These are phyloP conservation scores for Ganoderma lingzhi DNA, from an alignment of 1,284 basidiomycete genomes.

Conservation along the genomic window DNA sequence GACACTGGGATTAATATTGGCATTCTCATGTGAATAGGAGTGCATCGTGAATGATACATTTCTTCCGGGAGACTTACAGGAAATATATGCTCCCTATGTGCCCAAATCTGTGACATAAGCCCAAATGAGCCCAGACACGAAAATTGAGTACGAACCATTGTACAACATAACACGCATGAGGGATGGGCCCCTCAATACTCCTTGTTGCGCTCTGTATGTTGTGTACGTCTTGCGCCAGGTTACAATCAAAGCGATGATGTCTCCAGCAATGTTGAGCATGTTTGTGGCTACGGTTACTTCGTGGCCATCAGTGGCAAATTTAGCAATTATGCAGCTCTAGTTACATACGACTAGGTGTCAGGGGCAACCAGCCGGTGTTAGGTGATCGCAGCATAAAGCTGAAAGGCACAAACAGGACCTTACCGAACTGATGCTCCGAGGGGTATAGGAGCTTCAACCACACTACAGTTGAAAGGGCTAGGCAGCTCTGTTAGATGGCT, in stretches of 20 bases:
- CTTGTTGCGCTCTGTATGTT: background rate
- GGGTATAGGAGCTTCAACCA: too few species aligned
- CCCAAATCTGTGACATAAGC: background rate
- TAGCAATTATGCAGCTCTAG: background rate
- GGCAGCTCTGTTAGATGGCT: background rate
- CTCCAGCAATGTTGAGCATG: background rate
- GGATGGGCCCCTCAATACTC: background rate
- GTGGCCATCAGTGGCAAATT: background rate
- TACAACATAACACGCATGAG: background rate
- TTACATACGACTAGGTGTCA: background rate
- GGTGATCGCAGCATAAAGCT: too few species aligned
- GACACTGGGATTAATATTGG: background rate
- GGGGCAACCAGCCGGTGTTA: too few species aligned
- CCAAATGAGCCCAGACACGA: background rate
- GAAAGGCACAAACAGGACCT: too few species aligned
- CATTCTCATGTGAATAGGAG: background rate
- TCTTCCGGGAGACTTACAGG: background rate
- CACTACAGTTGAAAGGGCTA: background rate
- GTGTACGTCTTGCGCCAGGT: background rate
- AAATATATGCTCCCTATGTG: background rate
- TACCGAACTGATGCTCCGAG: too few species aligned
- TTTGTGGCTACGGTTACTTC: background rate
- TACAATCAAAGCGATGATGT: background rate
- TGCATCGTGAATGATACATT: background rate
- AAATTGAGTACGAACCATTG: background rate